Evolutionary conservation across 768 basidiomycete species (phyloP).

Genomic region (Collybia mongolica): DNA sequence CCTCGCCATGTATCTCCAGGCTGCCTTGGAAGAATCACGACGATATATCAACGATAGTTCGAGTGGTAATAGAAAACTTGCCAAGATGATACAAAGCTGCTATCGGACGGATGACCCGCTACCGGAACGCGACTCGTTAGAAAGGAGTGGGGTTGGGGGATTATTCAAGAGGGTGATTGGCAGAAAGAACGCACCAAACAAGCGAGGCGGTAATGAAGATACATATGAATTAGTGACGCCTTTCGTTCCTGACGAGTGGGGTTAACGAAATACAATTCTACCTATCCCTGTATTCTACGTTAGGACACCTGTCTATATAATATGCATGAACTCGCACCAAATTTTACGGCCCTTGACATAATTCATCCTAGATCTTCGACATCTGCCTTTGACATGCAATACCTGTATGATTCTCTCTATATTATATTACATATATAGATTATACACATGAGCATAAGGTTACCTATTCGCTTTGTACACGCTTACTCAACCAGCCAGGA

Average conservation of each 20-base stretch:
- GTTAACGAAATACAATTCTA: conserved; percentile 26
- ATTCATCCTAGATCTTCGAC: too few relatives aligned
- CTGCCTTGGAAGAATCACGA: conserved; percentile 68
- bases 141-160: conserved; percentile 45
- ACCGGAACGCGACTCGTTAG: conserved; percentile 20
- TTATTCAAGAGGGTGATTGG: conserved; percentile 65
- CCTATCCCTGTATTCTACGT: not conserved
- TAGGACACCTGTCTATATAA: too few relatives aligned
- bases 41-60: conserved; percentile 57
- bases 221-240: conserved; percentile 83
- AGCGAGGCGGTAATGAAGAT: conserved; percentile 67
- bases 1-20: conserved; percentile 73
- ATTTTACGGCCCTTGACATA: too few relatives aligned
- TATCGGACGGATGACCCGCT: conserved; percentile 49
- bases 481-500: too few relatives aligned
- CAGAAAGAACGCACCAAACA: conserved; percentile 39
- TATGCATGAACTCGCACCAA: too few relatives aligned
- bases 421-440: too few relatives aligned
- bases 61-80: conserved; percentile 62
- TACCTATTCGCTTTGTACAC: too few relatives aligned
- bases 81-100: conserved; percentile 65
- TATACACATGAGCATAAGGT: too few relatives aligned
- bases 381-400: too few relatives aligned
- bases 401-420: too few relatives aligned
- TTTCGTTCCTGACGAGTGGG: conserved; percentile 76